phyloP scores from a whole-genome alignment of 2,329 filamentous ascomycete species.

The Beauveria medogensis region DNA sequence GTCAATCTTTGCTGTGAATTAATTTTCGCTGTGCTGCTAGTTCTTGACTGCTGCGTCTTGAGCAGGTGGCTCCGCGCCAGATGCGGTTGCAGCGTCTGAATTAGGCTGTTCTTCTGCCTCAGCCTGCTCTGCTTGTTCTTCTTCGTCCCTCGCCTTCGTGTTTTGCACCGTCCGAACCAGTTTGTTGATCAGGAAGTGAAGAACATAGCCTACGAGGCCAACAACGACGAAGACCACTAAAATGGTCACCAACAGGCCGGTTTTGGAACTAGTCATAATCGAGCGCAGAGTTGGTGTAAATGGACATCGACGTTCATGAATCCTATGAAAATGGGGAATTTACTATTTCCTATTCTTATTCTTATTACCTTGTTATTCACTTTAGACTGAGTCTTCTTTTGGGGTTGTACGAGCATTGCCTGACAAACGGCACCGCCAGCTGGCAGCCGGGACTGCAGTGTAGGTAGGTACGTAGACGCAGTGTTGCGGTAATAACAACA shows the following conservation, averaged over 20 bases:
- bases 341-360: too few species aligned
- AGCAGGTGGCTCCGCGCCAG: not conserved
- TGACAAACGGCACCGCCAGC: slow-evolving; percentile 1
- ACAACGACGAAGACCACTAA: slow-evolving; percentile 1
- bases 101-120: not conserved
- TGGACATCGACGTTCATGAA: not conserved
- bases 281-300: not conserved
- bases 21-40: not conserved
- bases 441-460: not conserved
- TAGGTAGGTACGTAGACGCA: not conserved
- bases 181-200: not conserved
- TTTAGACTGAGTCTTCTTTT: not conserved
- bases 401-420: not conserved
- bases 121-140: not conserved
- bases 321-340: too few species aligned
- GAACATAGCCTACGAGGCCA: not conserved
- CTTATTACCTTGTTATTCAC: not conserved
- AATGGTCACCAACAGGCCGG: slow-evolving; percentile 6
- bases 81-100: not conserved
- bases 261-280: slow-evolving; percentile 4
- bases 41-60: not conserved
- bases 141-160: slow-evolving; percentile 1
- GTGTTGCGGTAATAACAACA: not conserved
- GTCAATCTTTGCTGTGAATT: not conserved
- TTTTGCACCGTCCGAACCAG: not conserved